Evolutionary conservation across 176 grass and related monocot genomes (phyloP), one percentile per base, ranked within the genome.

Genomic region (Aegilops speltoides): DNA sequence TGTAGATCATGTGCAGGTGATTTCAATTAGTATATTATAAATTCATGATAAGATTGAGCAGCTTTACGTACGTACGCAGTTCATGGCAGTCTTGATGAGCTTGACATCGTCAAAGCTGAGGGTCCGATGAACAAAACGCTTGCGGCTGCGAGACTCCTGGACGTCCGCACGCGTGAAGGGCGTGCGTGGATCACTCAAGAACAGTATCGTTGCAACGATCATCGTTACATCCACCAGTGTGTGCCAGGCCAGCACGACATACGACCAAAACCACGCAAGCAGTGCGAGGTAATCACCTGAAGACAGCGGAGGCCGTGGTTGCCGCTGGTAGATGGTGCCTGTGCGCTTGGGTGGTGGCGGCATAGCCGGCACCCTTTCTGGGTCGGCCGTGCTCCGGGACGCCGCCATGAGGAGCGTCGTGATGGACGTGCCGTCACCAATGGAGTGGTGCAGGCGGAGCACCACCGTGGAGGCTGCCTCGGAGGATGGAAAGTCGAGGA

Each of bases 401-500:
- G 91, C 84, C 28, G 89, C 94, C 33, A 95, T 60, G 57, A 95
- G 72, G 73, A 95, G 89, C 43, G 94, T 73, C 2, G 56, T 64
- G 16, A 84, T 62, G 7, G 70, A 73, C 2, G 10, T 23, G 22
- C n/a, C 70, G 6, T 73, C 70, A 2, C 70, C 70, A 1, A 73
- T 45, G 70, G 70, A 45, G 38, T 73, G 70, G n/a, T 73, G 38
- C 70, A 73, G 12, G 1, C 70, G 70, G n/a, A 73, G 70, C 70
- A 73, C 70, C 70, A 14, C 20, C n/a, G 38, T 73, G 12, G 70
- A 26, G 17, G 87, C 46, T 4, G 64, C 73, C 14, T 93, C 89
- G 4, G 90, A 87, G 59, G 94, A 86, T 13, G 87, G 89, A 48
- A 95, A 16, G 84, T 95, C 79, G 57, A 93, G 91, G 66, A 91